Evolutionary conservation across 2,329 filamentous ascomycete genomes (phyloP).

Genomic region (Colletotrichum tofieldiae): DNA sequence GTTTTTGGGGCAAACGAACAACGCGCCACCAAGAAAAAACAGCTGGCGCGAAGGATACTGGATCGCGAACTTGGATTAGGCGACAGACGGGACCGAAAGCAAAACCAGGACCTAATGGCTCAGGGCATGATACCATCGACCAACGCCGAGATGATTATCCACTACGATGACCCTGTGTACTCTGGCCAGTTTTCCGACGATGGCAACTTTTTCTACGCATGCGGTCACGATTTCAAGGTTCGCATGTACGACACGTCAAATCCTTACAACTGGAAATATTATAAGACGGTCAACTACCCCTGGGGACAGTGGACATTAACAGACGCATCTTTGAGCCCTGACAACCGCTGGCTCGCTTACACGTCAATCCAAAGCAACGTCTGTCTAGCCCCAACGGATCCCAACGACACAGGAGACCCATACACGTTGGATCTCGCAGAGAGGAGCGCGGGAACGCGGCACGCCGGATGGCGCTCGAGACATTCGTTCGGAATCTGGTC

Average conservation of each 20-base stretch:
- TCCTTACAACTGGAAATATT: slow-evolving; percentile 95
- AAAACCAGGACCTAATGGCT: slow-evolving; percentile 69
- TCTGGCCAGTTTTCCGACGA: slow-evolving; percentile 98
- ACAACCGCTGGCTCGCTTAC: slow-evolving; percentile 93
- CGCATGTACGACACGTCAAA: slow-evolving; percentile 98
- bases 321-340: slow-evolving; percentile 90
- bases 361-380: slow-evolving; percentile 89
- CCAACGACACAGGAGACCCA: slow-evolving; percentile 84
- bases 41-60: slow-evolving; percentile 80
- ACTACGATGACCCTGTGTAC: slow-evolving; percentile 89
- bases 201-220: slow-evolving; percentile 96
- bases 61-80: slow-evolving; percentile 87
- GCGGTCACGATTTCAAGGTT: slow-evolving; percentile 92
- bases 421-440: slow-evolving; percentile 82
- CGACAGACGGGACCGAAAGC: slow-evolving; percentile 69
- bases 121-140: slow-evolving; percentile 84
- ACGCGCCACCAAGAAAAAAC: slow-evolving; percentile 66
- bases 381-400: slow-evolving; percentile 89
- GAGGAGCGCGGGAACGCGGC: slow-evolving; percentile 47
- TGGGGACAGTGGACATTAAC: slow-evolving; percentile 97
- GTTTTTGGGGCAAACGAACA: slow-evolving; percentile 81
- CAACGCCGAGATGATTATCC: slow-evolving; percentile 87
- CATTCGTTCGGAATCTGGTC: slow-evolving; percentile 83
- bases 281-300: slow-evolving; percentile 90
- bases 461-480: slow-evolving; percentile 49